Evolutionary conservation across 768 basidiomycete species (phyloP).

Genomic region (Hydnomerulius pinastri): DNA sequence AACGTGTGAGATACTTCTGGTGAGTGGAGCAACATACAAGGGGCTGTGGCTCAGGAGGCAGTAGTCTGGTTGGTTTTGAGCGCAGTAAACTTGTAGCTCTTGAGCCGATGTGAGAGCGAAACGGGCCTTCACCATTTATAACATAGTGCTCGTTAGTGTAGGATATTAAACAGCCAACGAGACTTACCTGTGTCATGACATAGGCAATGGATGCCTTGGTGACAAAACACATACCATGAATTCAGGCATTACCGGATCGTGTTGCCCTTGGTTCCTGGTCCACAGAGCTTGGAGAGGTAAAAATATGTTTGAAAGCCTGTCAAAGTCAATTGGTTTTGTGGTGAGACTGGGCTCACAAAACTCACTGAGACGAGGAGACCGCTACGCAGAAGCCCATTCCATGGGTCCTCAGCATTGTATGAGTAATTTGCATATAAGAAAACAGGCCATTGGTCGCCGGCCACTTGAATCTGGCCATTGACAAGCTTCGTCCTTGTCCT

Average conservation of each 20-base stretch:
- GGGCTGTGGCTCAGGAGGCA: too few relatives aligned
- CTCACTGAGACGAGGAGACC: constrained; percentile 21
- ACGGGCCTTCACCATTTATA: too few relatives aligned
- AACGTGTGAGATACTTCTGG: too few relatives aligned
- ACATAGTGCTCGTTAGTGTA: too few relatives aligned
- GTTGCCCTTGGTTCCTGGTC: constrained; percentile 20
- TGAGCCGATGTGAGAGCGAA: too few relatives aligned
- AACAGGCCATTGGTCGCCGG: constrained; percentile 21
- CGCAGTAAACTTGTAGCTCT: too few relatives aligned
- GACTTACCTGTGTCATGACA: too few relatives aligned
- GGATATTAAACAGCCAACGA: too few relatives aligned
- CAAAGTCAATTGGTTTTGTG: not conserved
- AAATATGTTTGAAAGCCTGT: constrained; percentile 27
- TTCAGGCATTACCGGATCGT: constrained; percentile 14
- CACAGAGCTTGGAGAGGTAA: constrained; percentile 30
- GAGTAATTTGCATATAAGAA: constrained; percentile 16
- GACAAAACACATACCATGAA: too few relatives aligned
- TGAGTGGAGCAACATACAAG: too few relatives aligned
- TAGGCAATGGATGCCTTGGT: too few relatives aligned
- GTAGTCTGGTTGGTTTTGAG: too few relatives aligned
- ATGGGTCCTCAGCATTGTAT: constrained; percentile 16
- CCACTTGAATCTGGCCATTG: constrained; percentile 2
- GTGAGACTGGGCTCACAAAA: constrained; percentile 7
- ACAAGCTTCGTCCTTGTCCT: constrained; percentile 8
- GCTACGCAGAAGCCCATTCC: constrained; percentile 25